Base-by-base conservation (phyloP, 257 asterid genomes). In the Solanum piurae region DNA sequence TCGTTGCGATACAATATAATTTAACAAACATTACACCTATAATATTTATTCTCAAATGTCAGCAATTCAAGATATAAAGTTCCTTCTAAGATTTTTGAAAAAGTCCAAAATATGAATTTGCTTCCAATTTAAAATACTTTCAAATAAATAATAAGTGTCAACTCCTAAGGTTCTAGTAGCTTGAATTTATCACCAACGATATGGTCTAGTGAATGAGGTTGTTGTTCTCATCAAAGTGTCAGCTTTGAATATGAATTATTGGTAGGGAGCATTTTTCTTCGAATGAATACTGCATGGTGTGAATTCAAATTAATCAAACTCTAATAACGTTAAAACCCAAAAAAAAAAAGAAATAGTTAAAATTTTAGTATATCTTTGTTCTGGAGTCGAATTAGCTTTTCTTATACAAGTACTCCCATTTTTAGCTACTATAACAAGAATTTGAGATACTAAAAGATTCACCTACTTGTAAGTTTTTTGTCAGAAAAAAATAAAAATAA, bases 211-310 rank as follows among this genome's bases (percentile, higher is more conserved):
- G 6, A 23, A 21, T 60, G 27, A 60, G 29, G 27, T 21, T 58
- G 68, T 0, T 21, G 5, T 27, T 60, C 5, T 0, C 0, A 21
- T 8, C 2, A 2, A 58, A 58, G 27, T 58, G 27, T 58, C 0
- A 58, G 27, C 66, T 58, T 58, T 58, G 0, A 0, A 21, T 21
- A 58, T 58, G 0, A 21, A 58, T 58, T 12, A 58, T 58, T 62
- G 31, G 14, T n/a, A 2, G 33, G 31, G 33, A n/a, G 71, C 4
- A 0, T n/a, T 64, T 62, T 62, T 10, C 3, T 23, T 12, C 0
- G 0, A 8, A 23, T 23, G 14, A 5, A n/a, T 64, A 0, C 0
- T 64, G 0, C 4, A 0, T n/a, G 2, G 7, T 12, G 31, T n/a
- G 33, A 64, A 64, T 64, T 64, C 33, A 64, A n/a, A 64, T 64